Evolutionary conservation across 2,329 filamentous ascomycete genomes (phyloP).

Genomic region (Ophiostoma montium): DNA sequence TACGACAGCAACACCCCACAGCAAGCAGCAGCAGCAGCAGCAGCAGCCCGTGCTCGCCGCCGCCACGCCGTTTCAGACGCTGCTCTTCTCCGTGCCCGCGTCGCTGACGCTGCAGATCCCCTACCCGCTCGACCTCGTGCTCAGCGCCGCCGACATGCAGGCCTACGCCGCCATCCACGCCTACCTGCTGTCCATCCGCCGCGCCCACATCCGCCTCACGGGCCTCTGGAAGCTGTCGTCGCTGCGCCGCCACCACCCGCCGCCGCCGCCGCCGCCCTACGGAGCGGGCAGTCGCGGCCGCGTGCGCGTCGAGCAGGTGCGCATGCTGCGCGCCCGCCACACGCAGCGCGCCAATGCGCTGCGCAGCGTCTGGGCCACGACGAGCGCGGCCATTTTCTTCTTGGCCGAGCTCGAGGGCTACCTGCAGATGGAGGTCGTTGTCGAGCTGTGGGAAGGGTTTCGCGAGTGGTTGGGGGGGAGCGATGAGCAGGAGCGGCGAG

Average conservation of each 20-base stretch:
- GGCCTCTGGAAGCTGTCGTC: slow-evolving; percentile 76
- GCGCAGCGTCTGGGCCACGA: slow-evolving; percentile 80
- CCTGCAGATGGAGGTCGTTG: slow-evolving; percentile 78
- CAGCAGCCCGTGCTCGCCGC: not conserved
- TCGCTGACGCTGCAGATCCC: slow-evolving; percentile 57
- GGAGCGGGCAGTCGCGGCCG: slow-evolving; percentile 35
- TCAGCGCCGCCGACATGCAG: slow-evolving; percentile 60
- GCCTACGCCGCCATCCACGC: slow-evolving; percentile 76
- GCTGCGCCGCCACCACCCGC: slow-evolving; percentile 62
- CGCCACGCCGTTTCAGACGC: slow-evolving; percentile 55
- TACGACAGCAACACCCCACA: not conserved
- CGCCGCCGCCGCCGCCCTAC: slow-evolving; percentile 50
- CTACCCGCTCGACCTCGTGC: slow-evolving; percentile 75
- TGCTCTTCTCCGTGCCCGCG: slow-evolving; percentile 67
- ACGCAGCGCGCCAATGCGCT: slow-evolving; percentile 50
- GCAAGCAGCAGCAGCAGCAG: not conserved
- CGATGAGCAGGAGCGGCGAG: not conserved
- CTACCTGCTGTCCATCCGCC: slow-evolving; percentile 73
- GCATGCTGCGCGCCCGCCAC: slow-evolving; percentile 48
- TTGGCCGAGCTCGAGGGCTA: slow-evolving; percentile 78
- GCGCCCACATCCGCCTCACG: slow-evolving; percentile 72
- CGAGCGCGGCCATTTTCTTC: slow-evolving; percentile 77
- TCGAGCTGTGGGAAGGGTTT: slow-evolving; percentile 68
- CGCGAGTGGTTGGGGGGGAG: slow-evolving; percentile 52
- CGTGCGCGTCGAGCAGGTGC: slow-evolving; percentile 24